These are phyloP conservation scores for Trichosporon inkin DNA, from an alignment of 1,284 basidiomycete genomes.

Conservation along the genomic window DNA sequence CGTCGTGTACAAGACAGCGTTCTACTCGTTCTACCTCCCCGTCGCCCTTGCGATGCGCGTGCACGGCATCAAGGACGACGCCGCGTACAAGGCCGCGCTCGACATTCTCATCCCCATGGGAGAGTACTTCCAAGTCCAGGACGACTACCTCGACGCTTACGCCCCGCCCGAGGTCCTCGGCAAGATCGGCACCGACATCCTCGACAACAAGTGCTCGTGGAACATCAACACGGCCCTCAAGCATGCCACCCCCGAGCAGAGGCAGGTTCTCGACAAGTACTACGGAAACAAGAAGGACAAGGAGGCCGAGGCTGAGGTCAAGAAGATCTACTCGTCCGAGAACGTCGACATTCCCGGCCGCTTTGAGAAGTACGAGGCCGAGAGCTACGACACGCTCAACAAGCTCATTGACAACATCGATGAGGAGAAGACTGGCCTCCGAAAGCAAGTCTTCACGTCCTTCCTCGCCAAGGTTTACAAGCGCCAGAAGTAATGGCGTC, in stretches of 20 bases:
- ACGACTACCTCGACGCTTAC: constrained; percentile 94
- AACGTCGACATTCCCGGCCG: constrained; percentile 65
- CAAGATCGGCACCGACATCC: constrained; percentile 95
- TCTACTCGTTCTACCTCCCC: constrained; percentile 98
- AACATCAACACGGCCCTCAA: constrained; percentile 84
- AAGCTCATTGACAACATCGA: constrained; percentile 66
- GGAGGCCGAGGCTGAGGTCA: constrained; percentile 64
- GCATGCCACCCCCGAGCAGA: constrained; percentile 61
- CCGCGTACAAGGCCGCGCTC: constrained; percentile 73
- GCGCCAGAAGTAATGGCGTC: constrained; percentile 62
- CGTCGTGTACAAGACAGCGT: constrained; percentile 96
- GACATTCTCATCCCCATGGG: constrained; percentile 87
- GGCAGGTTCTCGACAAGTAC: constrained; percentile 62
- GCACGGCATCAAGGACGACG: constrained; percentile 63
- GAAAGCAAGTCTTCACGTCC: constrained; percentile 72
- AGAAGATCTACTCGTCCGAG: constrained; percentile 63
- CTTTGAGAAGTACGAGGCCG: constrained; percentile 75
- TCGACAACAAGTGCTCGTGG: constrained; percentile 99
- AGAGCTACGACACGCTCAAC: constrained; percentile 64
- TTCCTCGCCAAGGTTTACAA: constrained; percentile 91
- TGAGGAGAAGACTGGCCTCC: constrained; percentile 62
- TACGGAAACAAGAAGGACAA: constrained; percentile 76
- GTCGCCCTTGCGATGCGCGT: constrained; percentile 88
- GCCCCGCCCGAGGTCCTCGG: constrained; percentile 88
- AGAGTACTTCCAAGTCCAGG: constrained; percentile 98